Evolutionary conservation across 1,284 basidiomycete genomes (phyloP), one percentile per base, ranked within the genome.

Genomic region (Pterula multifida): DNA sequence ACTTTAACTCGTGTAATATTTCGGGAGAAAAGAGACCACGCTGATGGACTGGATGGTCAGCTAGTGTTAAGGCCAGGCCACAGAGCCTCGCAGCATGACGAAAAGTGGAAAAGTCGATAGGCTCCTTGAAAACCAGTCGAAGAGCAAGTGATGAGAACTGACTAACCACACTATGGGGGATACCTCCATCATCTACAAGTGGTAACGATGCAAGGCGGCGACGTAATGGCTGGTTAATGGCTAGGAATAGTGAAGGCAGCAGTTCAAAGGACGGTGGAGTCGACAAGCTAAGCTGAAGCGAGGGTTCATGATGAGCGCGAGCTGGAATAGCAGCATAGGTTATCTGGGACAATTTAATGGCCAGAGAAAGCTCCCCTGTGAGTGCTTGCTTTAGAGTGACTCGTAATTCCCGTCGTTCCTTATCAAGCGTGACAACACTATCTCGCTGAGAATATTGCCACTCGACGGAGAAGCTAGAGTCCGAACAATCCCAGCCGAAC

Each of bases 401-500:
- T 1, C 67, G 66, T 24, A 80, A 64, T 56, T 78, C 70, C 46
- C 76, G 63, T 23, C 67, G 65, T 25, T 78, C 71, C 6, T 65
- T 59, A 50, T 71, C 61, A 55, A 76, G 75, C 15, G 51, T 53
- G 24, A 75, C 56, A 24, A 46, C 48, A 26, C 64, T 63, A 3
- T 51, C 42, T 26, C 49, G 48, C 24, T 61, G 61, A 17, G 53
- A 46, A 35, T 65, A 60, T 60, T 79, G 76, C 68, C 72, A 76
- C 61, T 82, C 79, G 46, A 75, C 61, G 3, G 79, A 82, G 54
- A 76, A 75, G 0, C 70, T 67, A 12, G 64, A 59, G 56, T 79
- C 76, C 26, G 72, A 67, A 54, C 75, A 79, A 52, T 70, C 64
- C 73, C 75, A 78, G 11, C 78, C 76, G 55, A 80, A 73, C 52